Conservation (phyloP, 1,139 yeast genomes). For the Yamadazyma epiphylla region DNA sequence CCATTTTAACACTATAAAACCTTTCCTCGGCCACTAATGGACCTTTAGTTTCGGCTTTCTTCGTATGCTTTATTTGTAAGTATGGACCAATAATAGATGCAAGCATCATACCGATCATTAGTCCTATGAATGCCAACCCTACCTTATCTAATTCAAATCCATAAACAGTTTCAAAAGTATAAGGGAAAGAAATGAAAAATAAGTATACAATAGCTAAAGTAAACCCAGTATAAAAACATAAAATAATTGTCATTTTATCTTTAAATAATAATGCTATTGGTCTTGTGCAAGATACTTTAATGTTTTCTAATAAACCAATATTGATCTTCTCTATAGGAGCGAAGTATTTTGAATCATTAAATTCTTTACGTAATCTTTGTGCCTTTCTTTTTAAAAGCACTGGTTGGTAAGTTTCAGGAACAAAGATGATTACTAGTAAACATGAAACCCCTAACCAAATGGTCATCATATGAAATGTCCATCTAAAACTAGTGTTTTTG, state of each 20-base stretch:
- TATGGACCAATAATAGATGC: constrained; percentile 20
- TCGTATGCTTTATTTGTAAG: constrained; percentile 19
- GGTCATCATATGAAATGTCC: constrained; percentile 23
- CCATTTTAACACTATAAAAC: constrained; percentile 33
- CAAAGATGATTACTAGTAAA: constrained; percentile 17
- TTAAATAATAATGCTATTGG: constrained; percentile 51
- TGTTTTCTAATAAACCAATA: constrained; percentile 21
- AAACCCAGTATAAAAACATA: constrained; percentile 62
- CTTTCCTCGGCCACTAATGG: constrained; percentile 33
- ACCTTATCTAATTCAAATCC: constrained; percentile 29
- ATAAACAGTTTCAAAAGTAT: constrained; percentile 47
- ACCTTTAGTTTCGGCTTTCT: constrained; percentile 19
- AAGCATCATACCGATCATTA: constrained; percentile 44
- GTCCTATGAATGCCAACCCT: constrained; percentile 54
- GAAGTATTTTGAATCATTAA: constrained; percentile 37
- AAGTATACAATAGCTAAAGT: constrained; percentile 57
- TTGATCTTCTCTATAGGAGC: constrained; percentile 45
- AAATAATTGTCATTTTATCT: constrained; percentile 60
- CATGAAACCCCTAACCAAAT: constrained; percentile 19
- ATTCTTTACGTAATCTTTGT: constrained; percentile 43
- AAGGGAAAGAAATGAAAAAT: constrained; percentile 63
- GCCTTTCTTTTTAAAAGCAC: constrained; percentile 52
- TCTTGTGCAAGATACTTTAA: constrained; percentile 40
- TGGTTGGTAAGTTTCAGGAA: constrained; percentile 63
- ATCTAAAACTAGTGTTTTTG: constrained; percentile 17